phyloP scores from a whole-genome alignment of 257 asterid genomes.

The Coffea eugenioides region DNA sequence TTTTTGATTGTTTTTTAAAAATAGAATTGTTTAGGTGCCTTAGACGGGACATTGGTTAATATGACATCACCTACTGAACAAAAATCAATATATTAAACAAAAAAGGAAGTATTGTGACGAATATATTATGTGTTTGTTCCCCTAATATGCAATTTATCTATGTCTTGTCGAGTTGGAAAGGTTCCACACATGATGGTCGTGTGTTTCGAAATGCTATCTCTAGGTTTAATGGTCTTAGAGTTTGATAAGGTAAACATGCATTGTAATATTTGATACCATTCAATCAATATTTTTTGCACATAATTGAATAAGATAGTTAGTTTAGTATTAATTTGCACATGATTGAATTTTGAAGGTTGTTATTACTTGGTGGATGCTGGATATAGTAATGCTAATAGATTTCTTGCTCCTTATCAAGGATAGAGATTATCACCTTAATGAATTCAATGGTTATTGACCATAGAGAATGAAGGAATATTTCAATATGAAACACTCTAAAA shows the following conservation, averaged over 20 bases:
- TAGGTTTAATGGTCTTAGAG: not conserved
- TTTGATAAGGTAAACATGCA: not conserved
- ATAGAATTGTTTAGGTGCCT: not conserved
- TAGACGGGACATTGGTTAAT: not conserved
- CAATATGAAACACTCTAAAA: conserved; percentile 1
- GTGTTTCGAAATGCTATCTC: conserved; percentile 5
- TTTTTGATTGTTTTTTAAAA: not conserved
- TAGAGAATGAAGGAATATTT: not conserved
- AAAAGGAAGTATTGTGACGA: no score
- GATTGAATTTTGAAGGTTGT: not conserved
- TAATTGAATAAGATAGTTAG: not conserved
- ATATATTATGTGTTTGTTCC: no score
- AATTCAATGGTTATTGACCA: not conserved
- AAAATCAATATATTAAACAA: no score
- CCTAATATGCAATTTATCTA: no score
- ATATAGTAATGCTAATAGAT: not conserved
- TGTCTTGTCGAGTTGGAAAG: not conserved
- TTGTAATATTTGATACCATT: not conserved
- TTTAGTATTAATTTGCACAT: no score
- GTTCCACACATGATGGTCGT: conserved; percentile 1
- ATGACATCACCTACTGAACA: no score
- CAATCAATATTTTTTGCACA: not conserved
- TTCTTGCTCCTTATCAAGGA: conserved; percentile 6
- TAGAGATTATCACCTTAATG: not conserved
- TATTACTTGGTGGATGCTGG: conserved; percentile 6